Conservation (phyloP, 148 eudicot species). For the Pharnaceum exiguum region DNA sequence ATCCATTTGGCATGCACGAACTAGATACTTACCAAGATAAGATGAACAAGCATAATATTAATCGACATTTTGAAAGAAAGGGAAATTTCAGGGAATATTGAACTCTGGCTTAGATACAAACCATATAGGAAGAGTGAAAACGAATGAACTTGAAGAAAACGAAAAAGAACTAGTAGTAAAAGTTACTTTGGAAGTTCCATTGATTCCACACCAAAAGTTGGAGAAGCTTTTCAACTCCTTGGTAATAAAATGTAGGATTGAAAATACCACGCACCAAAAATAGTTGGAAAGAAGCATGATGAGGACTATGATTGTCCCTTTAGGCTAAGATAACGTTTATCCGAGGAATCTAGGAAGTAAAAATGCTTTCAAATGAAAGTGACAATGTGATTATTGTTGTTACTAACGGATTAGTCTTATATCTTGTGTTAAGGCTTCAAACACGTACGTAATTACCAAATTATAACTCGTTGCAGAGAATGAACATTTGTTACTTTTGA, state of each 20-base stretch:
- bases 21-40: constrained; percentile 29
- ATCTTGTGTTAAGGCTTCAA: too few species aligned
- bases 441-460: too few species aligned
- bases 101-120: constrained; percentile 5
- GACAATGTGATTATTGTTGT: background rate
- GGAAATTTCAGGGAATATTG: constrained; percentile 14
- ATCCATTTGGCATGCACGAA: constrained; percentile 16
- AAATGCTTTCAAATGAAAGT: background rate
- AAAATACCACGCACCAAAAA: background rate
- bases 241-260: background rate
- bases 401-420: background rate
- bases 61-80: background rate
- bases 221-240: background rate
- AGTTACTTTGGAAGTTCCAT: background rate
- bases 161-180: constrained; percentile 6
- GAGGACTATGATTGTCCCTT: constrained; percentile 12
- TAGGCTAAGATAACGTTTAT: constrained; percentile 5
- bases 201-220: constrained; percentile 10
- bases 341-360: background rate
- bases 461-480: too few species aligned
- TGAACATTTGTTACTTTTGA: background rate
- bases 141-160: constrained; percentile 18
- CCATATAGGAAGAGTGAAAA: constrained; percentile 17
- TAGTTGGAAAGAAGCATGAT: constrained; percentile 10
- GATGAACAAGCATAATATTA: constrained; percentile 18